Percentiles rank a stretch among this genome's conserved stretches.
Conservation (phyloP, 495 filamentous ascomycete genomes). For the Xylaria longipes region DNA sequence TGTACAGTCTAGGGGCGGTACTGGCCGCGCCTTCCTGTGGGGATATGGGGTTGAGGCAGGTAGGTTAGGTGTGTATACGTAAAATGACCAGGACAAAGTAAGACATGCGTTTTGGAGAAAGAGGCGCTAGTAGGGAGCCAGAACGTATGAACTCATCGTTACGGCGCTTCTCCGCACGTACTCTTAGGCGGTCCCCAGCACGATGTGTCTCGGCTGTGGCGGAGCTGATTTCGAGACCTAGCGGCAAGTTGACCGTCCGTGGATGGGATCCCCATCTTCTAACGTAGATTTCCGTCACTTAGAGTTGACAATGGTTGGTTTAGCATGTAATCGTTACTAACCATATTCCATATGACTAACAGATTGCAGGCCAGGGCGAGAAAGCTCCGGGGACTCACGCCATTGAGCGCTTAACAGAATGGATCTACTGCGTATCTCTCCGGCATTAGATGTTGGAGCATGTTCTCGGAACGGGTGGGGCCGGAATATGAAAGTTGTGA, state of each 20-base stretch:
- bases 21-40: not conserved
- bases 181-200: not conserved
- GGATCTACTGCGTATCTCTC: not conserved
- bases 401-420: not conserved
- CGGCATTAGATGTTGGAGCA: not conserved
- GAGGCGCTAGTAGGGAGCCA: not conserved
- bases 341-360: not conserved
- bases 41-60: conserved; percentile 12
- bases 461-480: not conserved
- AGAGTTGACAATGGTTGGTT: not conserved
- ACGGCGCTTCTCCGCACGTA: conserved; percentile 18
- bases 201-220: conserved; percentile 10
- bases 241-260: not conserved
- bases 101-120: conserved; percentile 10
- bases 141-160: conserved; percentile 15
- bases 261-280: not conserved
- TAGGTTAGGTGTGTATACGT: conserved; percentile 1
- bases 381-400: not conserved
- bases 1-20: conserved; percentile 1
- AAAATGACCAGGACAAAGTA: not conserved
- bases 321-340: not conserved
- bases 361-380: not conserved
- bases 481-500: not conserved
- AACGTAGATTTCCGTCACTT: not conserved
- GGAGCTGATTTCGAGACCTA: conserved; percentile 9